Conservation (phyloP, 2,329 filamentous ascomycete genomes). For the Xylariaceae sp. region DNA sequence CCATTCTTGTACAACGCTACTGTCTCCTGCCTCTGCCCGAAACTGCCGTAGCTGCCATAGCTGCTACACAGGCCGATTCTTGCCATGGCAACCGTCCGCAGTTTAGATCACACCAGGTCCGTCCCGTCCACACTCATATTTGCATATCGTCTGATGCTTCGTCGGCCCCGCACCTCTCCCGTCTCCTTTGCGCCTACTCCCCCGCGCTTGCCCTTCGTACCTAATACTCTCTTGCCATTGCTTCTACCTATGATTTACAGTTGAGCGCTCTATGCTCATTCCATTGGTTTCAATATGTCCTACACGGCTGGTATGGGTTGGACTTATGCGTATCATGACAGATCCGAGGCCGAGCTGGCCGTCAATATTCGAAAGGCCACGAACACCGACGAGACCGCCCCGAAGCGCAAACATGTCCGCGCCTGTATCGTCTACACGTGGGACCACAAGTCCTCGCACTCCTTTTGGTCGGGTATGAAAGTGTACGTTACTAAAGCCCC, state of each 20-base stretch:
- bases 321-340: slow-evolving; percentile 30
- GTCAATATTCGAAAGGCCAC: slow-evolving; percentile 68
- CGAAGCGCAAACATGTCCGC: slow-evolving; percentile 88
- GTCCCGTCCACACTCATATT: slow-evolving; percentile 13
- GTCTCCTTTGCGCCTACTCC: not conserved
- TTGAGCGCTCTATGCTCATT: not conserved
- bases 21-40: slow-evolving; percentile 1
- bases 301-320: slow-evolving; percentile 16
- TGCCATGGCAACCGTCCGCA: slow-evolving; percentile 32
- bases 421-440: slow-evolving; percentile 98
- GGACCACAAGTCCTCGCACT: slow-evolving; percentile 93
- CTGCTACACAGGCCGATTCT: slow-evolving; percentile 15
- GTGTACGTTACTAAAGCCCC: slow-evolving; percentile 56
- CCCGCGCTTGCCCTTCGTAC: not conserved
- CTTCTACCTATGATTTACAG: not conserved
- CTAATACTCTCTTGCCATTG: not conserved
- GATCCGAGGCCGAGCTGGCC: slow-evolving; percentile 62
- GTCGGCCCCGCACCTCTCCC: too few relatives aligned
- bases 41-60: not conserved
- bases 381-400: slow-evolving; percentile 60
- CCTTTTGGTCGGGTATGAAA: slow-evolving; percentile 98
- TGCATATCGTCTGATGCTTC: slow-evolving; percentile 4
- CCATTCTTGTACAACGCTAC: slow-evolving; percentile 16
- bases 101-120: slow-evolving; percentile 33
- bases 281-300: slow-evolving; percentile 13